phyloP scores from a whole-genome alignment of 352 stramenopile genomes.

The Globisporangium heterothallicum region DNA sequence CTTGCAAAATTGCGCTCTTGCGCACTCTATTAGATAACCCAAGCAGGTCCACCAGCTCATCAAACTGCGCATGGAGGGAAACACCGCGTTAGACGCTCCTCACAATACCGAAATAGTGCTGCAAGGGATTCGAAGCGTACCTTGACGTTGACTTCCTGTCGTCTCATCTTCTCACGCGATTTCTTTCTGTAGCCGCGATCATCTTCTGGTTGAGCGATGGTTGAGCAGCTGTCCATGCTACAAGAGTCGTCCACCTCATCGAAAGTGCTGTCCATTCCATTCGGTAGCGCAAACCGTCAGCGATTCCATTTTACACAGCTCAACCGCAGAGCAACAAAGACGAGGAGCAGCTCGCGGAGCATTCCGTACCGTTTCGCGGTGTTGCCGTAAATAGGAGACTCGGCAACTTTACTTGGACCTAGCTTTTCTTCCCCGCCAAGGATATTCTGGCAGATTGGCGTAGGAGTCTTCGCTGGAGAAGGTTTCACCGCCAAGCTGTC shows the following conservation, averaged over 20 bases:
- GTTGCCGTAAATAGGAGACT: conserved; percentile 6
- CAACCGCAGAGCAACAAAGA: too few relatives aligned
- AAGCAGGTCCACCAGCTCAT: conserved; percentile 60
- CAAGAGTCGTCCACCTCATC: conserved; percentile 35
- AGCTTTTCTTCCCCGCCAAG: conserved; percentile 24
- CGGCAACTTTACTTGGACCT: conserved; percentile 19
- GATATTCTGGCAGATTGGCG: conserved; percentile 32
- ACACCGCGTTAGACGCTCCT: not conserved
- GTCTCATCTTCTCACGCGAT: conserved; percentile 69
- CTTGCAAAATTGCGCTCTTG: conserved; percentile 69
- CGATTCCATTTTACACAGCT: too few relatives aligned
- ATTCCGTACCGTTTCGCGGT: conserved; percentile 32
- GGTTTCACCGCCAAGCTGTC: conserved; percentile 13
- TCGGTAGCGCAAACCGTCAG: too few relatives aligned
- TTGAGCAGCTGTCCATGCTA: conserved; percentile 41
- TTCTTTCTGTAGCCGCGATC: conserved; percentile 69
- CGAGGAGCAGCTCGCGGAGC: not conserved
- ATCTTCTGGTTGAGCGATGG: conserved; percentile 42
- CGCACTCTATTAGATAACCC: conserved; percentile 70
- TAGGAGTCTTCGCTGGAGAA: conserved; percentile 15
- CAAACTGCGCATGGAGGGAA: conserved; percentile 37
- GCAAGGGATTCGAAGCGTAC: too few relatives aligned
- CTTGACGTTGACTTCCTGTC: conserved; percentile 79
- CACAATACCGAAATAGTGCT: not conserved
- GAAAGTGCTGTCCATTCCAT: conserved; percentile 21